Base-by-base conservation (phyloP, 768 basidiomycete species). In the Pleurotus salmoneostramineus region DNA sequence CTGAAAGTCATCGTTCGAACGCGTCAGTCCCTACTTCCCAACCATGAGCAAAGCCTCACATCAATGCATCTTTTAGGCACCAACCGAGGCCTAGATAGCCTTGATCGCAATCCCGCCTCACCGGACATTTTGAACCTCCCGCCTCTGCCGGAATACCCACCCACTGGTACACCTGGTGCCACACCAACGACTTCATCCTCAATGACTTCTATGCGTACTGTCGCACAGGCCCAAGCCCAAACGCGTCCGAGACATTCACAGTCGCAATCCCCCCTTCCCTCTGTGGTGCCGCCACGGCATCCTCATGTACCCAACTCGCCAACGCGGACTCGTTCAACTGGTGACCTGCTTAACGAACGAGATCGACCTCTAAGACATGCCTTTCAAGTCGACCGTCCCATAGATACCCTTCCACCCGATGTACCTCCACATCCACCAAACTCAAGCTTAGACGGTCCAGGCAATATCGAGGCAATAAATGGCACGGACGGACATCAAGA, bases 21-120 rank as follows among this genome's bases (percentile, higher is more conserved):
- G 79, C 81, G 61, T 62, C 76, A 70, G 31, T 63, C 34, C 21
- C 33, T 51, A 45, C 55, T 6, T 17, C 32, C 51, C 34, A 56
- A 54, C 44, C 46, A 10, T 11, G 10, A 43, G 46, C 8, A 50
- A 50, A 51, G 59, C 56, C 46, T 55, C 58, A 37, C 59, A 60
- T 56, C 50, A 50, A 6, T 56, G 33, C 11, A 42, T 45, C 44
- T 63, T 34, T 46, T 58, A 75, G 75, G 70, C 47, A 61, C 69
- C 21, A 68, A 65, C 57, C 67, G 59, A 47, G 65, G 69, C 58
- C 67, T 63, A 63, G 79, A 73, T 47, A 58, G 64, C 14, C 79
- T 81, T 56, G 79, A 82, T 63, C 78, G 82, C 62, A 92, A 91
- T 70, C 87, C 88, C 46, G 88, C 88, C 6, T 90, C 89, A 14